Percentiles rank a stretch among this genome's conserved stretches.
Conservation (phyloP, 139 green algal species). For the Closterium sp. region DNA sequence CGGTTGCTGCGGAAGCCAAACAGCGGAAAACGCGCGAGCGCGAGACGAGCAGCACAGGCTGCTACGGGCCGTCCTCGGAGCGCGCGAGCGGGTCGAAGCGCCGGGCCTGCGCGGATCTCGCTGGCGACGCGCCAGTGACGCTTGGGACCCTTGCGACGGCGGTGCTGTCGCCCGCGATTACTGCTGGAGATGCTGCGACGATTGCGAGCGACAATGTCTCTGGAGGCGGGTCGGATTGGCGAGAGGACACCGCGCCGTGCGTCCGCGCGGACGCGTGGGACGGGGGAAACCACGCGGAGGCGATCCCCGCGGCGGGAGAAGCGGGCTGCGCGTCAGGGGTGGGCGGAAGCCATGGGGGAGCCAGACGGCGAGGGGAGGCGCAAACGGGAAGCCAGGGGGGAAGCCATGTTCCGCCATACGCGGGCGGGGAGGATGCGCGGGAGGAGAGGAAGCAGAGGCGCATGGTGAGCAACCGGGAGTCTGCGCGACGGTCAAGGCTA, state of each 20-base stretch:
- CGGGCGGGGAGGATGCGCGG: background rate
- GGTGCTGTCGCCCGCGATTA: background rate
- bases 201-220: background rate
- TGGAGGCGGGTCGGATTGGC: background rate
- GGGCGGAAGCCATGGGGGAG: background rate
- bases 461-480: conserved; percentile 36
- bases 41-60: too few species aligned
- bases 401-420: background rate
- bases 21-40: too few species aligned
- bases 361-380: background rate
- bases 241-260: background rate
- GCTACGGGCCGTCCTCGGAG: too few species aligned
- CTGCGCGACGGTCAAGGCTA: conserved; percentile 1
- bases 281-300: too few species aligned
- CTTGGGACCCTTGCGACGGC: background rate
- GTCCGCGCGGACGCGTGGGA: too few species aligned
- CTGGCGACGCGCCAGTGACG: too few species aligned
- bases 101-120: too few species aligned
- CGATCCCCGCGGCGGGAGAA: background rate
- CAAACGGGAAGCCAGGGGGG: background rate
- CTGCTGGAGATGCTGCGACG: background rate
- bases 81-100: too few species aligned
- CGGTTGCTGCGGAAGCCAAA: background rate
- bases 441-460: conserved; percentile 31
- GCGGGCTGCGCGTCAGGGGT: background rate